Percentiles rank a stretch among this genome's conserved stretches.
phyloP scores from a whole-genome alignment of 306 rosid species.

The Lathyrus aphaca region DNA sequence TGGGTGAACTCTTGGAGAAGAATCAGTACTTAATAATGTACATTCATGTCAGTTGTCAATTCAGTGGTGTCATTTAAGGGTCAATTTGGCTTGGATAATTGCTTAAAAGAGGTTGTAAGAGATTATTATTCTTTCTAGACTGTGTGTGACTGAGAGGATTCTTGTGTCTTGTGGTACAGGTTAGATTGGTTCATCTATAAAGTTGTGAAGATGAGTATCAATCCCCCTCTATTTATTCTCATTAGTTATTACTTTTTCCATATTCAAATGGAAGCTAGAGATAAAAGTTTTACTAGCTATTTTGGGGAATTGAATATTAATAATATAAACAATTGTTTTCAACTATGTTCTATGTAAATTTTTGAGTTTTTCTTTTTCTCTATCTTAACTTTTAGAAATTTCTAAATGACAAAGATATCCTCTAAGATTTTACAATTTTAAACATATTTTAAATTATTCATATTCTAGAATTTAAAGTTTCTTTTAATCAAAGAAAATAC shows the following conservation, averaged over 20 bases:
- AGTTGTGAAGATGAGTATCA: conserved; percentile 33
- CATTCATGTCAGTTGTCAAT: conserved; percentile 11
- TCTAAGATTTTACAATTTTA: too few species aligned
- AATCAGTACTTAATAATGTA: conserved; percentile 12
- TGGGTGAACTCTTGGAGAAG: conserved; percentile 46
- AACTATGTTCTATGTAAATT: too few species aligned
- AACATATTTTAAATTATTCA: too few species aligned
- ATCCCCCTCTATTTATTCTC: conserved; percentile 10
- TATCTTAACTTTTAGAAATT: too few species aligned
- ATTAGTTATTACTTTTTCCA: not conserved
- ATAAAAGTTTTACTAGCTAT: not conserved
- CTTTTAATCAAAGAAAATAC: too few species aligned
- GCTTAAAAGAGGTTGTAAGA: conserved; percentile 23
- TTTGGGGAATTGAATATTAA: too few species aligned
- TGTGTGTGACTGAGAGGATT: not conserved
- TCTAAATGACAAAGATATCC: too few species aligned
- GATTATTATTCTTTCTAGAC: not conserved
- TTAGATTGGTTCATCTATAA: conserved; percentile 37
- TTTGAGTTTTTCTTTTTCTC: too few species aligned
- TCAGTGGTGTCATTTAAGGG: conserved; percentile 11
- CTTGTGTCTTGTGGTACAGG: conserved; percentile 15
- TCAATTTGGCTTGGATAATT: conserved; percentile 19
- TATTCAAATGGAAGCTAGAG: not conserved
- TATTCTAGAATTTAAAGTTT: too few species aligned
- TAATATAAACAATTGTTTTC: too few species aligned